Base-by-base conservation (phyloP, 345 rosid species). In the Excoecaria cochinchinensis region DNA sequence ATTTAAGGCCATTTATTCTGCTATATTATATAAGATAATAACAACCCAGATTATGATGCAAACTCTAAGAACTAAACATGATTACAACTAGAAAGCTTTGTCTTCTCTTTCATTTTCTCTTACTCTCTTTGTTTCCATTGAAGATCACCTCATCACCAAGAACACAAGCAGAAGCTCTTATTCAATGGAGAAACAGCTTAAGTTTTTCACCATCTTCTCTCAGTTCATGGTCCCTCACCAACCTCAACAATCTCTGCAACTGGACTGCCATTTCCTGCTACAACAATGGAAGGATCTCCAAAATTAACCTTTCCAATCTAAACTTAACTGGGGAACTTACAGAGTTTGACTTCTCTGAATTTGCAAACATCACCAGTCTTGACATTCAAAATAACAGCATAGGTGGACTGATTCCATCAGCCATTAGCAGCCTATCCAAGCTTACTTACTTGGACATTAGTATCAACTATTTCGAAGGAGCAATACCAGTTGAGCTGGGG, bases 131-230 rank as follows among this genome's bases (percentile, higher is more conserved):
- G 13, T 82, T 88, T 77, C 82, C 86, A 50, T 44, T 73, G 53
- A 72, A 71, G 76, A 52, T 68, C 66, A 74, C 79, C 0, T 73
- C 89, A 56, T 84, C 89, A 7, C 85, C 83, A 63, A 78, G 74
- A 77, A 59, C 81, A 1, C 90, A 91, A 80, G 92, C 91, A 8
- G 80, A 83, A 73, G 93, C 91, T 76, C 96, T 91, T 14, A 19
- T 88, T 79, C 75, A 56, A 71, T 89, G 96, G 96, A 89, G 80
- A 82, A 72, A 60, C 82, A 81, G 56, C 75, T 69, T 90, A 15
- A 6, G 60, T 44, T 70, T 51, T 62, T 50, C 82, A 7, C 80
- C 85, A 5, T 46, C 84, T 77, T 68, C 77, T 64, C 86, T 89
- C 8, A 25, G 50, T 70, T 87, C 96, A 17, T 91, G 96, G 96